A percentile compares a stretch with the other conserved stretches of the same genome.
phyloP scores from a whole-genome alignment of 352 stramenopile genomes.

The Elongisporangium anandrum region DNA sequence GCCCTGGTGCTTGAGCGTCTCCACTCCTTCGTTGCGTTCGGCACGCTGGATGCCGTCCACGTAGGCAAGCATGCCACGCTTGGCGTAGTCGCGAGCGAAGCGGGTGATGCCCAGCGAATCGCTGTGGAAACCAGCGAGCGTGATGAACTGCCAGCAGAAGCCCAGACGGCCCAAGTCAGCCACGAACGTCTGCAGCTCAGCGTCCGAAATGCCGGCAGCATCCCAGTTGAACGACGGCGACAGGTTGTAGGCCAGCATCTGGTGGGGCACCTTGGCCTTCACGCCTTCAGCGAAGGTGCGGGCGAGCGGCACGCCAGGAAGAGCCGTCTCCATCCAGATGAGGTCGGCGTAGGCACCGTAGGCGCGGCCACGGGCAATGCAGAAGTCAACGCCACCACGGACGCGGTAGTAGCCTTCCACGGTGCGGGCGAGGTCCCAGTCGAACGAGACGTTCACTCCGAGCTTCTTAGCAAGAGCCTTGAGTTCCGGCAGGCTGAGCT shows the following conservation, averaged over 20 bases:
- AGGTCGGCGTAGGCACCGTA: constrained; percentile 95
- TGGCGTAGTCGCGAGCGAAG: constrained; percentile 91
- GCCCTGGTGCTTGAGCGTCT: constrained; percentile 97
- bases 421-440: constrained; percentile 95
- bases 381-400: constrained; percentile 95
- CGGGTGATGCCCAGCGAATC: constrained; percentile 96
- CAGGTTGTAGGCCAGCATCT: constrained; percentile 99
- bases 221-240: constrained; percentile 99
- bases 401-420: constrained; percentile 98
- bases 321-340: constrained; percentile 98
- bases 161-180: constrained; percentile 93
- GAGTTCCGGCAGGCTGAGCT: constrained; percentile 67
- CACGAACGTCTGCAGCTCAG: constrained; percentile 93
- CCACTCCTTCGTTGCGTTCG: constrained; percentile 92
- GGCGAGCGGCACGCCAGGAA: constrained; percentile 93
- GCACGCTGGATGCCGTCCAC: constrained; percentile 96
- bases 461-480: constrained; percentile 78
- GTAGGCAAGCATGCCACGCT: constrained; percentile 93
- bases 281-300: constrained; percentile 93
- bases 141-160: constrained; percentile 99
- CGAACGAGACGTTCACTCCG: constrained; percentile 87
- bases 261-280: constrained; percentile 88
- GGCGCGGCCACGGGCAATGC: constrained; percentile 92
- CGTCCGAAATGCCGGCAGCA: constrained; percentile 93
- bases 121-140: constrained; percentile 97